These are phyloP conservation scores for Coemansia reversa DNA, from an alignment of 192 early-diverging fungal species.

Conservation along the genomic window DNA sequence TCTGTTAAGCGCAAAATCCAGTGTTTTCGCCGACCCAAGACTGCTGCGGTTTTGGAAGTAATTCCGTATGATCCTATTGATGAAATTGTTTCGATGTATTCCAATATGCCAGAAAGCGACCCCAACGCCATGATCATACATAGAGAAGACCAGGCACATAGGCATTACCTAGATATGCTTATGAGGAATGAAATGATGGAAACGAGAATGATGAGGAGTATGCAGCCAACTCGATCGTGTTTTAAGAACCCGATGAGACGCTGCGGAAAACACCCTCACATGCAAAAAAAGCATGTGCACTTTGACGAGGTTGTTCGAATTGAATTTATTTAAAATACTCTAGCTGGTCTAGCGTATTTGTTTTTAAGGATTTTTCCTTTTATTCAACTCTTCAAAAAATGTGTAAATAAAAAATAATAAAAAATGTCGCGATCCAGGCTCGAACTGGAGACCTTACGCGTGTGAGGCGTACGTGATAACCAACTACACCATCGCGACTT, in stretches of 20 bases:
- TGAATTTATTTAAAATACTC: not conserved
- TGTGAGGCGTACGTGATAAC: too few relatives aligned
- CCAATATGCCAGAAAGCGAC: not conserved
- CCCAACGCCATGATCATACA: not conserved
- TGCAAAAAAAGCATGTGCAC: not conserved
- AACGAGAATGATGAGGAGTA: not conserved
- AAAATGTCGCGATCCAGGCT: too few relatives aligned
- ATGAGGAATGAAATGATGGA: not conserved
- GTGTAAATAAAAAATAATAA: not conserved
- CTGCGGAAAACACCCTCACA: not conserved
- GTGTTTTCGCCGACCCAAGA: not conserved
- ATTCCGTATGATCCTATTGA: not conserved
- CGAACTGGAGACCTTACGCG: too few relatives aligned
- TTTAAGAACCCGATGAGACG: not conserved
- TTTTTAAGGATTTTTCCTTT: too few relatives aligned
- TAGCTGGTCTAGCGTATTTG: not conserved
- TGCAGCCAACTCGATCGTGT: not conserved
- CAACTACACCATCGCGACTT: too few relatives aligned
- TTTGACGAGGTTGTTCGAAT: not conserved
- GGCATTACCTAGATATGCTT: not conserved
- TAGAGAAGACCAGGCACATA: not conserved
- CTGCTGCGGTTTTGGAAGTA: not conserved
- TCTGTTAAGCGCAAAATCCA: not conserved
- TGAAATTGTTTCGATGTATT: not conserved
- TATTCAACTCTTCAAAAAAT: too few relatives aligned